These are phyloP conservation scores for Scytalidium lignicola DNA, from an alignment of 2,329 filamentous ascomycete genomes.

Conservation along the genomic window DNA sequence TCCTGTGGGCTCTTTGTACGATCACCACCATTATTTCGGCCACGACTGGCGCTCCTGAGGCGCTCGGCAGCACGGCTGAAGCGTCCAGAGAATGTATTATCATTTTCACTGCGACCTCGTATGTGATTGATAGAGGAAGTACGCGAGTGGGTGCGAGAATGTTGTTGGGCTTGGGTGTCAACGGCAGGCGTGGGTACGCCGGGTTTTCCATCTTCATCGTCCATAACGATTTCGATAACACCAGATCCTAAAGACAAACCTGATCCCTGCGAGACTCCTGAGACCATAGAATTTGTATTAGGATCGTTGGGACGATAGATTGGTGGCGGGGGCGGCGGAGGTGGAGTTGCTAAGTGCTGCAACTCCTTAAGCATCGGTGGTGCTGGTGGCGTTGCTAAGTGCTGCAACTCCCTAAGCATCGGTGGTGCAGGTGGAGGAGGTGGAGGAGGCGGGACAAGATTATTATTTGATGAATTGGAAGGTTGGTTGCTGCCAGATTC, in stretches of 20 bases:
- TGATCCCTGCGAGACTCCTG: constrained; percentile 24
- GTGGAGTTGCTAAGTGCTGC: constrained; percentile 57
- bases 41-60: constrained; percentile 55
- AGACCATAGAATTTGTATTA: constrained; percentile 28
- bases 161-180: constrained; percentile 15
- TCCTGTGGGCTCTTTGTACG: constrained; percentile 19
- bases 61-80: constrained; percentile 54
- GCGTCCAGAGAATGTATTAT: constrained; percentile 47
- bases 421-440: constrained; percentile 47
- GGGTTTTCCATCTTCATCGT: constrained; percentile 39
- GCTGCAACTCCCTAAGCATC: constrained; percentile 57
- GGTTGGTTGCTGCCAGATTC: constrained; percentile 30
- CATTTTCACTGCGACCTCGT: constrained; percentile 50
- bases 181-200: constrained; percentile 5
- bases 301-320: constrained; percentile 36
- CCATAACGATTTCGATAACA: constrained; percentile 63
- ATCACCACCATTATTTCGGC: constrained; percentile 33
- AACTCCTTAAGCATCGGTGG: constrained; percentile 57
- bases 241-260: constrained; percentile 41
- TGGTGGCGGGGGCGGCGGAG: constrained; percentile 53
- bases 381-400: constrained; percentile 54
- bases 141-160: constrained; percentile 21
- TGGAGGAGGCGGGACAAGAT: constrained; percentile 44
- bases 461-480: constrained; percentile 42
- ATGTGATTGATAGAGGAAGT: constrained; percentile 37